A percentile compares a stretch with the other conserved stretches of the same genome.
Evolutionary conservation across 371 early-diverging fungal genomes (phyloP).

Genomic region (Blakeslea trispora): DNA sequence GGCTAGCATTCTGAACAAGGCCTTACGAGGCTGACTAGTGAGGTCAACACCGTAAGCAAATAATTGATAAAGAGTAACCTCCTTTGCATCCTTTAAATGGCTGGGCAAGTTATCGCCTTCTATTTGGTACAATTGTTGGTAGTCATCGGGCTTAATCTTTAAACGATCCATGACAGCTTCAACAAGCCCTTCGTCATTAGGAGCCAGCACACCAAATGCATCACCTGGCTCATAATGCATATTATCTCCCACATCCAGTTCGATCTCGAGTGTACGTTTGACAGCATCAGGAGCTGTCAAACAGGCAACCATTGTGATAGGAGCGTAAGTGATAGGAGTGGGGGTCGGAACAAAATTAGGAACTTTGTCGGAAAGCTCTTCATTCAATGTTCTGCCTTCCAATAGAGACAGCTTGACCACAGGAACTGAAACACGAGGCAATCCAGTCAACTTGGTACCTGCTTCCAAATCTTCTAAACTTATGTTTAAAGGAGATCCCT

Average conservation of each 20-base stretch:
- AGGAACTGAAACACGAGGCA: constrained; percentile 63
- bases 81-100: constrained; percentile 57
- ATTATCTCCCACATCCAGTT: constrained; percentile 61
- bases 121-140: constrained; percentile 37
- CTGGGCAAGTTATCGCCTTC: constrained; percentile 61
- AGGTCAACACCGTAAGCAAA: constrained; percentile 77
- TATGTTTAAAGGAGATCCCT: constrained; percentile 41
- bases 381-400: constrained; percentile 11
- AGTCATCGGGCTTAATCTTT: constrained; percentile 34
- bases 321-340: constrained; percentile 43
- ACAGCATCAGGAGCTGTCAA: constrained; percentile 63
- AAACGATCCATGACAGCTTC: constrained; percentile 53
- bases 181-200: constrained; percentile 69
- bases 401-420: constrained; percentile 38
- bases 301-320: constrained; percentile 49
- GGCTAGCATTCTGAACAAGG: constrained; percentile 78
- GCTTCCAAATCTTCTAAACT: constrained; percentile 56
- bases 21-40: constrained; percentile 73
- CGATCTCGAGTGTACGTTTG: constrained; percentile 77
- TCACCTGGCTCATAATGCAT: constrained; percentile 79
- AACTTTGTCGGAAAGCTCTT: constrained; percentile 7
- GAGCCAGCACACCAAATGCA: constrained; percentile 81
- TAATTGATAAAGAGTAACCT: constrained; percentile 58
- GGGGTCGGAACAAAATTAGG: constrained; percentile 54
- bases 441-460: constrained; percentile 61